Conservation (phyloP, 805 yeast genomes). For the Wickerhamomyces bisporus region DNA sequence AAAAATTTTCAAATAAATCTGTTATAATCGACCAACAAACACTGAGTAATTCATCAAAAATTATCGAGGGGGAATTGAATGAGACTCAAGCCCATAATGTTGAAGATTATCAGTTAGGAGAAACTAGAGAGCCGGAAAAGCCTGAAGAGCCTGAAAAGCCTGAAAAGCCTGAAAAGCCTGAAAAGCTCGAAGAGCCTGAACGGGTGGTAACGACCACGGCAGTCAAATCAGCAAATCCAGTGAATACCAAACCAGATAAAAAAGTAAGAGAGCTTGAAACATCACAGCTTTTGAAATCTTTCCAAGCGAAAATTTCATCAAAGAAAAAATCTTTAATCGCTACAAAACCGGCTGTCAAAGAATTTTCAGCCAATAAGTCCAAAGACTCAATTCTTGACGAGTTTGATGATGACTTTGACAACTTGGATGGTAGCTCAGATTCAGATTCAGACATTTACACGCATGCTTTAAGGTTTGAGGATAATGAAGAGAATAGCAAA, state of each 20-base stretch:
- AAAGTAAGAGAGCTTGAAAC: constrained; percentile 26
- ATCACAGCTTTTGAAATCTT: constrained; percentile 20
- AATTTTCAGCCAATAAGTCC: neutral
- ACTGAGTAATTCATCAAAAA: no score
- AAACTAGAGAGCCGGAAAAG: neutral
- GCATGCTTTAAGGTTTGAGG: constrained; percentile 17
- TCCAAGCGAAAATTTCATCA: constrained; percentile 19
- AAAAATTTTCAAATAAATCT: constrained; percentile 12
- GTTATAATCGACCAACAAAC: neutral
- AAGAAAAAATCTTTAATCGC: neutral
- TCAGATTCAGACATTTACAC: constrained; percentile 15
- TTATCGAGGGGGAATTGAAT: no score
- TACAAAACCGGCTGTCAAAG: neutral
- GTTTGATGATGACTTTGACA: constrained; percentile 19
- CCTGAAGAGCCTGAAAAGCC: neutral
- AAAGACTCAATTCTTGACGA: neutral
- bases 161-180: neutral
- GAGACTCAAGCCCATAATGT: no score
- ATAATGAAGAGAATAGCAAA: constrained; percentile 8
- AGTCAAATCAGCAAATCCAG: neutral
- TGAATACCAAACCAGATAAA: neutral
- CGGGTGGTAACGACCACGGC: neutral
- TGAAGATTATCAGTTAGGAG: no score
- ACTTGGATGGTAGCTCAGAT: constrained; percentile 17
- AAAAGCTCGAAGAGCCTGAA: neutral